A percentile compares a stretch with the other conserved stretches of the same genome.
Conservation (phyloP, 2,329 filamentous ascomycete species). For the Graphiopsis chlorocephala region DNA sequence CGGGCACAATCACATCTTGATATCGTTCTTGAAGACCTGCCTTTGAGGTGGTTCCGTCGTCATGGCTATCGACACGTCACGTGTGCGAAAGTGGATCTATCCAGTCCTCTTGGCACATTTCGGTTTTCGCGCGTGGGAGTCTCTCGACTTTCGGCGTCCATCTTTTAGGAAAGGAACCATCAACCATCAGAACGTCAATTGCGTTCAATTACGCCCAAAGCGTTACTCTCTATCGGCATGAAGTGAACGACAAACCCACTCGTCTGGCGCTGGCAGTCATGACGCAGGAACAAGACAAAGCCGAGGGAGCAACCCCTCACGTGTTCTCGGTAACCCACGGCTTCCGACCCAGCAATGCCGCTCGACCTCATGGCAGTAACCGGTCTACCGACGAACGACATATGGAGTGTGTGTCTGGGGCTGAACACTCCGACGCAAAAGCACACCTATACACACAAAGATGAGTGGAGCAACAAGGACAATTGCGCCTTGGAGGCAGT, state of each 20-base stretch:
- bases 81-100: constrained; percentile 6
- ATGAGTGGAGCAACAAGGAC: constrained; percentile 15
- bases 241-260: background rate
- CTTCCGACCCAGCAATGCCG: constrained; percentile 2
- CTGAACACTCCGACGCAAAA: background rate
- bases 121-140: background rate
- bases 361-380: background rate
- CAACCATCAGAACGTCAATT: background rate
- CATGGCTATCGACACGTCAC: background rate
- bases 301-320: constrained; percentile 8
- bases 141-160: background rate
- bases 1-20: background rate
- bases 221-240: background rate
- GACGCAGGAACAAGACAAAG: constrained; percentile 2
- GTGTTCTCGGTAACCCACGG: constrained; percentile 12
- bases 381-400: background rate
- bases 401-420: background rate
- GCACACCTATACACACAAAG: background rate
- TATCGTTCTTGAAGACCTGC: background rate
- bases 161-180: background rate
- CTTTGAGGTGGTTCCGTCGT: background rate
- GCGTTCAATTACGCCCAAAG: background rate
- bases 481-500: constrained; percentile 17
- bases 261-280: background rate
- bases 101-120: background rate